Evolutionary conservation across 2,329 filamentous ascomycete species (phyloP).

Genomic region (Allantophomopsis lycopodina): DNA sequence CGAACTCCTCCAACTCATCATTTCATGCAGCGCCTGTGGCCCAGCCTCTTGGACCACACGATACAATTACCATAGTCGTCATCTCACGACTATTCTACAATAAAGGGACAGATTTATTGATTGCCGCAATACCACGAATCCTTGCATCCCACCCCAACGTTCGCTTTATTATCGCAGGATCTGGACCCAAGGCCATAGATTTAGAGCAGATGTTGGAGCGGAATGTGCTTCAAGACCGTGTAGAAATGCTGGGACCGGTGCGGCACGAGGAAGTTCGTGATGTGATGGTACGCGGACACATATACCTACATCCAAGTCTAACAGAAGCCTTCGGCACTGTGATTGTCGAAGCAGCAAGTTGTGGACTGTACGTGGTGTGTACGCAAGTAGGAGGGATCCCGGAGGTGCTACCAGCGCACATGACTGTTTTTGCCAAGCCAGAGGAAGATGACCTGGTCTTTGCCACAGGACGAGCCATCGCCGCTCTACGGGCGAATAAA

Average conservation of each 20-base stretch:
- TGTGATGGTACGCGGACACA: conserved; percentile 93
- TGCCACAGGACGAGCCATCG: conserved; percentile 82
- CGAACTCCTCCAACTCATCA: conserved; percentile 14
- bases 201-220: conserved; percentile 97
- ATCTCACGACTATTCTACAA: conserved; percentile 98
- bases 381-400: conserved; percentile 95
- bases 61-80: conserved; percentile 90
- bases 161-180: conserved; percentile 91
- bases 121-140: conserved; percentile 87
- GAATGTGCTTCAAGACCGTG: conserved; percentile 83
- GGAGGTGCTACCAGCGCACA: conserved; percentile 87
- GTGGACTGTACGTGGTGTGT: conserved; percentile 90
- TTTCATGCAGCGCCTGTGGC: conserved; percentile 34
- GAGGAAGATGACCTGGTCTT: conserved; percentile 91
- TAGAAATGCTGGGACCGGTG: conserved; percentile 82
- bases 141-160: conserved; percentile 83
- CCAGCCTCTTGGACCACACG: conserved; percentile 63
- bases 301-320: conserved; percentile 87
- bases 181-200: conserved; percentile 92
- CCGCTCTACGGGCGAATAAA: conserved; percentile 69
- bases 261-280: conserved; percentile 94
- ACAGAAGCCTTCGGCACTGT: conserved; percentile 98
- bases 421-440: conserved; percentile 95
- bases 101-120: conserved; percentile 94
- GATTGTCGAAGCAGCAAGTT: conserved; percentile 92